phyloP scores from a whole-genome alignment of 2,329 filamentous ascomycete genomes.

The Peltaster fructicola region DNA sequence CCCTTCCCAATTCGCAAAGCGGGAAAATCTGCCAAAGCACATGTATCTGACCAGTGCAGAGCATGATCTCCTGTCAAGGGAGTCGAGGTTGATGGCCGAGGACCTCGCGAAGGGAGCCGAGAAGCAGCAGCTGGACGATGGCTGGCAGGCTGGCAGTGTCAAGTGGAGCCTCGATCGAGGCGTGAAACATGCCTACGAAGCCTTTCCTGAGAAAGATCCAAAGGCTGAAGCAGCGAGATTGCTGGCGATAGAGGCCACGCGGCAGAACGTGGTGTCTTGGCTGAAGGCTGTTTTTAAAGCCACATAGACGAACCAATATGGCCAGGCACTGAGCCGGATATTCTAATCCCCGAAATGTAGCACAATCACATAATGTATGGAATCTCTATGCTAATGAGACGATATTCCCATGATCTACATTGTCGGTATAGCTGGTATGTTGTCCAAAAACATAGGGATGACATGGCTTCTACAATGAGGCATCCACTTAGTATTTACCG shows the following conservation, averaged over 20 bases:
- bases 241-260: neutral
- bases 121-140: conserved; percentile 7
- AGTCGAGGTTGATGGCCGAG: conserved; percentile 20
- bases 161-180: conserved; percentile 7
- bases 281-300: no score
- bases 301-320: no score
- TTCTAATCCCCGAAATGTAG: no score
- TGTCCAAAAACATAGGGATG: no score
- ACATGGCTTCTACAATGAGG: no score
- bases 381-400: no score
- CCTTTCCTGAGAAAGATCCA: conserved; percentile 2
- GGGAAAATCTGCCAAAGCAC: conserved; percentile 22
- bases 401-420: no score
- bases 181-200: conserved; percentile 7
- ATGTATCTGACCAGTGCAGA: conserved; percentile 29
- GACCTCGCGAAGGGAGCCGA: conserved; percentile 11
- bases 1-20: conserved; percentile 18
- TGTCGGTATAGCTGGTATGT: no score
- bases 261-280: no score
- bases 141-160: conserved; percentile 5
- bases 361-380: no score
- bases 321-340: no score
- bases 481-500: no score
- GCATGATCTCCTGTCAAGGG: conserved; percentile 29
- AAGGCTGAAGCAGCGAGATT: conserved; percentile 1